A percentile compares a stretch with the other conserved stretches of the same genome.
Evolutionary conservation across 2,329 filamentous ascomycete species (phyloP).

Genomic region (Venturia oleaginea): DNA sequence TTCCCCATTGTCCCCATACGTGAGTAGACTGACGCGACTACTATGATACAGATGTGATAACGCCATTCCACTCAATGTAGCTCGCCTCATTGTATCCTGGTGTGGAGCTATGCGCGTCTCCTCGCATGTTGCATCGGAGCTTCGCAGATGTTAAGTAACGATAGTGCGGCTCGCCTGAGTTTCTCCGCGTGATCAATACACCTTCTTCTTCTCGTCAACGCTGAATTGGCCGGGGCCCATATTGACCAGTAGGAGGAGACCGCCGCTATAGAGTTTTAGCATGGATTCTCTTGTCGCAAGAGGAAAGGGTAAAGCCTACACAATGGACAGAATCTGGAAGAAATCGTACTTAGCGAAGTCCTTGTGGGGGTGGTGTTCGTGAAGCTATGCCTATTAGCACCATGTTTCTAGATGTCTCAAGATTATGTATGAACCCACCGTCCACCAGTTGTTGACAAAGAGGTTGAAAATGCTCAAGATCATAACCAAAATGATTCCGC

Average conservation of each 20-base stretch:
- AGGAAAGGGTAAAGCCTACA: constrained; percentile 44
- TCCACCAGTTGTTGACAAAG: constrained; percentile 99
- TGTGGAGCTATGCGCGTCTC: not conserved
- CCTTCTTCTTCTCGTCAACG: constrained; percentile 99
- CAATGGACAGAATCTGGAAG: constrained; percentile 98
- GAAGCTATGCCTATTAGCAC: constrained; percentile 52
- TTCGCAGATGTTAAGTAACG: not conserved
- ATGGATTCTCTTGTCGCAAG: constrained; percentile 13
- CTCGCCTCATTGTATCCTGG: not conserved
- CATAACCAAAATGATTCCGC: constrained; percentile 87
- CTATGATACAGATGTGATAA: constrained; percentile 2
- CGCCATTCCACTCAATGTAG: not conserved
- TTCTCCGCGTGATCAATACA: constrained; percentile 56
- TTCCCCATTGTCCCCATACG: constrained; percentile 6
- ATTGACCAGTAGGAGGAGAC: constrained; percentile 93
- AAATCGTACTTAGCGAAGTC: constrained; percentile 99
- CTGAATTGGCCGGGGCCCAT: constrained; percentile 96
- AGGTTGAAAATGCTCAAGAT: constrained; percentile 96
- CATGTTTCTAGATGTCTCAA: not conserved
- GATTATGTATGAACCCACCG: constrained; percentile 50
- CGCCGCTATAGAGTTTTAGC: constrained; percentile 48
- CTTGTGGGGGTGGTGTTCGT: constrained; percentile 97
- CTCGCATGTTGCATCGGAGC: not conserved
- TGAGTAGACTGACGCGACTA: not conserved
- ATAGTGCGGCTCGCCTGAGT: not conserved